Conservation (phyloP, 192 early-diverging fungal genomes). For the Linnemannia exigua region DNA sequence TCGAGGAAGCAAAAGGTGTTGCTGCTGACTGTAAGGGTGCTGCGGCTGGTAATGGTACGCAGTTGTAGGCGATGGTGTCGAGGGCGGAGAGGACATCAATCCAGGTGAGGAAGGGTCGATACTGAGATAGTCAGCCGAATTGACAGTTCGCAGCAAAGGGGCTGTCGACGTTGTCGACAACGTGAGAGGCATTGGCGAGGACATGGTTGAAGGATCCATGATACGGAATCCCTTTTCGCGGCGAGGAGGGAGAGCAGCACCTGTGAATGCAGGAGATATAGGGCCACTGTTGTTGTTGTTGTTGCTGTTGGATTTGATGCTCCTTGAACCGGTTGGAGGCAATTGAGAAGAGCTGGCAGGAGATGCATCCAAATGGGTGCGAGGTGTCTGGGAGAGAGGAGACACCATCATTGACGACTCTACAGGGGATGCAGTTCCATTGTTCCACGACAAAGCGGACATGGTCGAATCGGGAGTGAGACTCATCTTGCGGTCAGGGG, state of each 20-base stretch:
- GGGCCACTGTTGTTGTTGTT: background rate
- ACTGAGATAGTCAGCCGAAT: constrained; percentile 12
- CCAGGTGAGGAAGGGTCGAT: background rate
- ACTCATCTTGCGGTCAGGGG: background rate
- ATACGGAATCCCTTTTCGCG: constrained; percentile 37
- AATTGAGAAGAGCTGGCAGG: background rate
- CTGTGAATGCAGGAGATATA: background rate
- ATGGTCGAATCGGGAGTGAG: background rate
- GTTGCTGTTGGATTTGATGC: background rate
- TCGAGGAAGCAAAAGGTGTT: background rate
- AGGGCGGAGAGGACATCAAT: constrained; percentile 14
- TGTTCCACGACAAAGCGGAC: background rate
- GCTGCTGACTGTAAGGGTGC: constrained; percentile 3
- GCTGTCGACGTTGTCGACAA: background rate
- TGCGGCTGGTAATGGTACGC: background rate
- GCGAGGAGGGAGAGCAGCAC: background rate
- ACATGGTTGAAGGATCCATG: constrained; percentile 14
- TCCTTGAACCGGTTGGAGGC: background rate
- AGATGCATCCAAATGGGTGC: background rate
- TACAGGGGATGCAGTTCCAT: background rate
- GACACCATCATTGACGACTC: background rate
- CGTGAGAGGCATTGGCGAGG: background rate
- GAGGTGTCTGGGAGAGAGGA: background rate
- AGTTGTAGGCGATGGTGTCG: constrained; percentile 25
- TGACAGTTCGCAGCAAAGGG: background rate